Conservation (phyloP, 371 early-diverging fungal genomes). For the Nosema muscidifuracis region DNA sequence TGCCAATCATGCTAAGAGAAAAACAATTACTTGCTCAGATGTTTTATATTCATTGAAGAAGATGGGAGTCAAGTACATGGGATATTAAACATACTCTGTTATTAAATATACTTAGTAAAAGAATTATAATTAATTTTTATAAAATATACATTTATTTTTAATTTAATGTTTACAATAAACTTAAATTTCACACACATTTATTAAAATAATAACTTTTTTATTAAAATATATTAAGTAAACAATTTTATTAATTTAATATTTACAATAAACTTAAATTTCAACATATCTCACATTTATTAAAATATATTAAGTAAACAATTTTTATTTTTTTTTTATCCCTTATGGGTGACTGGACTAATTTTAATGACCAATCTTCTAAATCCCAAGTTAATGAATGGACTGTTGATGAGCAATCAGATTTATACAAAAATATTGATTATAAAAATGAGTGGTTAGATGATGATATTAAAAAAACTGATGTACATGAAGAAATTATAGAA, state of each 20-base stretch:
- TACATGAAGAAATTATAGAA: not conserved
- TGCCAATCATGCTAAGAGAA: conserved; percentile 97
- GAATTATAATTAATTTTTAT: not conserved
- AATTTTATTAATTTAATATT: no score
- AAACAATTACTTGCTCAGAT: conserved; percentile 84
- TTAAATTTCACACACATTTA: no score
- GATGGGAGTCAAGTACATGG: conserved; percentile 74
- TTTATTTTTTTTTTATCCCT: not conserved
- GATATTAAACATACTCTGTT: conserved; percentile 58
- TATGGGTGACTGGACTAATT: not conserved
- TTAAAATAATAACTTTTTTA: no score
- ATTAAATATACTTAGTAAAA: no score
- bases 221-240: no score
- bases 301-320: no score
- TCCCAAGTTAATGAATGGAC: not conserved
- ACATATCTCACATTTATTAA: not conserved
- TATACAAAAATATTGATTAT: conserved; percentile 10
- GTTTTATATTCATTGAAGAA: conserved; percentile 94
- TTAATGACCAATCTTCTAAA: not conserved
- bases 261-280: not conserved
- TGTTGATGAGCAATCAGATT: not conserved
- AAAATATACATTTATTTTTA: no score
- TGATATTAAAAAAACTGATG: not conserved
- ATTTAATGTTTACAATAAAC: no score
- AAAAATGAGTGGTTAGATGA: conserved; percentile 10